phyloP scores from a whole-genome alignment of 202 grass and related monocot species.

The Bolboschoenoplectus hybrid region DNA sequence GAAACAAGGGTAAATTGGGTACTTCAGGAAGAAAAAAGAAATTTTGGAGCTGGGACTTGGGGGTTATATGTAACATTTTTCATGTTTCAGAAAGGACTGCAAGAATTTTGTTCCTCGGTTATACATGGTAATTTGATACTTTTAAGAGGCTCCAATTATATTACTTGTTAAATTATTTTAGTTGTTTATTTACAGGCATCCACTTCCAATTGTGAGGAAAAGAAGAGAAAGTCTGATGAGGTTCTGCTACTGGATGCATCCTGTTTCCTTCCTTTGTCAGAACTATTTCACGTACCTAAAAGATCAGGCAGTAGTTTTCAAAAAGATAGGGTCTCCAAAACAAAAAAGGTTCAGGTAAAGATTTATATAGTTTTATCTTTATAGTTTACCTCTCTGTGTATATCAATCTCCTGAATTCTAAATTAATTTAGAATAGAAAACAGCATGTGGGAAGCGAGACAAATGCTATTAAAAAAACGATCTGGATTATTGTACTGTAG shows the following conservation, averaged over 20 bases:
- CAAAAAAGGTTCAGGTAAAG: not conserved
- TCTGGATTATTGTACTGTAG: not conserved
- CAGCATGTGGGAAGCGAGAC: not conserved
- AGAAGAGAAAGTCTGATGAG: conserved; percentile 49
- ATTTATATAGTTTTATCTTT: not conserved
- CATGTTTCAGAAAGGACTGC: not conserved
- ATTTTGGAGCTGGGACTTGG: not conserved
- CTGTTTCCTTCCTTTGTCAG: conserved; percentile 39
- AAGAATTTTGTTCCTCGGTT: not conserved
- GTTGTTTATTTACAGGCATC: conserved; percentile 7
- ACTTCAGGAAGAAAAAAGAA: not conserved
- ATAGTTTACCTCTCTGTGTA: not conserved
- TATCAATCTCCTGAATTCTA: not conserved
- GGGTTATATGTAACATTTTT: not conserved
- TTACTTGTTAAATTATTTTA: not conserved
- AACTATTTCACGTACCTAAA: conserved; percentile 49
- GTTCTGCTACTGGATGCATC: conserved; percentile 52
- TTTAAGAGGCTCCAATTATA: not conserved
- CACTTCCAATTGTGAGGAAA: conserved; percentile 18
- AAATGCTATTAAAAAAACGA: not conserved
- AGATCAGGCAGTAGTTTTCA: conserved; percentile 40
- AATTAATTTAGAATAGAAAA: conserved; percentile 3
- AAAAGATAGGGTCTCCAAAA: not conserved
- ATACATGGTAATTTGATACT: not conserved
- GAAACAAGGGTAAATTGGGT: not conserved